A percentile compares a stretch with the other conserved stretches of the same genome.
These are phyloP conservation scores for Marasmius tenuissimus DNA, from an alignment of 1,284 basidiomycete genomes.

Conservation along the genomic window DNA sequence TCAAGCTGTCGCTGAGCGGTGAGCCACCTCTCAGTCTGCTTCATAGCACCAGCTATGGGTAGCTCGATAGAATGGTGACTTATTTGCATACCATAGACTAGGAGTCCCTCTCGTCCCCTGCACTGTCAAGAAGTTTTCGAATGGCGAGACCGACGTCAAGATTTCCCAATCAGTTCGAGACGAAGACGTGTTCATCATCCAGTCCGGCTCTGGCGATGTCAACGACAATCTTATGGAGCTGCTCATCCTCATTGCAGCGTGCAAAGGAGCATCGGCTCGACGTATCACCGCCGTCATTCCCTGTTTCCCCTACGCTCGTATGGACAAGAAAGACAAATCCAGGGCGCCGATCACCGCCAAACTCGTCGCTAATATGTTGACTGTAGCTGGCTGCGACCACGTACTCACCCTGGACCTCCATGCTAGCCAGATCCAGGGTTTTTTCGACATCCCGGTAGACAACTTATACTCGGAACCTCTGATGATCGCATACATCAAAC, in stretches of 20 bases:
- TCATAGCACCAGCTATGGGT: conserved; percentile 37
- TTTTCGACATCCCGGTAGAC: conserved; percentile 99
- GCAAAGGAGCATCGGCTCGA: conserved; percentile 95
- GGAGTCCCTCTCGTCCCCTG: conserved; percentile 89
- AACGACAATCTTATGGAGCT: conserved; percentile 92
- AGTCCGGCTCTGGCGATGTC: conserved; percentile 77
- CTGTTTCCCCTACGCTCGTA: conserved; percentile 94
- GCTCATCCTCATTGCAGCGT: conserved; percentile 88
- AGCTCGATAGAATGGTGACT: conserved; percentile 44
- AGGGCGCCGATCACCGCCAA: conserved; percentile 98
- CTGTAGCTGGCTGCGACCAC: conserved; percentile 95
- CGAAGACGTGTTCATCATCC: conserved; percentile 97
- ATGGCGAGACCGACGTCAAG: conserved; percentile 91
- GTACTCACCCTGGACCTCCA: conserved; percentile 99
- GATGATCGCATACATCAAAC: conserved; percentile 90
- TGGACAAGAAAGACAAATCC: conserved; percentile 99
- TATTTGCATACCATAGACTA: conserved; percentile 61
- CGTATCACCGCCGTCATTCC: conserved; percentile 98
- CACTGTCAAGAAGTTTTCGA: conserved; percentile 94
- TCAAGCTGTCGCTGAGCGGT: conserved; percentile 92
- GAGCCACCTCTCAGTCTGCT: conserved; percentile 48
- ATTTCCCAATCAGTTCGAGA: conserved; percentile 95
- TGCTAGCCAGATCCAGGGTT: conserved; percentile 98
- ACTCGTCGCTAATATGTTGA: conserved; percentile 96
- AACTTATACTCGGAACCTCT: conserved; percentile 91